These are phyloP conservation scores for Pharnaceum exiguum DNA, from an alignment of 148 eudicot genomes.

Conservation along the genomic window DNA sequence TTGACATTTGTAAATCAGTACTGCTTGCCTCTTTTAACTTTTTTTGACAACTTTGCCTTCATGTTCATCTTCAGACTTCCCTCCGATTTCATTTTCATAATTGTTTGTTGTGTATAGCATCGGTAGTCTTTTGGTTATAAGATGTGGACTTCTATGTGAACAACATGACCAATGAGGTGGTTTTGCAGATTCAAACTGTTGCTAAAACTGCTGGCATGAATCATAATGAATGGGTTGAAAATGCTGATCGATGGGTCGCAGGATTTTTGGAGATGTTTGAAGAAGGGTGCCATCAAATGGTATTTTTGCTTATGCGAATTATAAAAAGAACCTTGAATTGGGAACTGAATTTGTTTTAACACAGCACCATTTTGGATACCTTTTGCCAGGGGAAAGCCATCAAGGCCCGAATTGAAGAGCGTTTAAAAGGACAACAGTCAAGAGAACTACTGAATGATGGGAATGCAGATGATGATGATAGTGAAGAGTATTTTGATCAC, in stretches of 20 bases:
- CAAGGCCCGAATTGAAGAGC: conserved; percentile 34
- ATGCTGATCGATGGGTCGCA: conserved; percentile 67
- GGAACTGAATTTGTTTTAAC: neutral
- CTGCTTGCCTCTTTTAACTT: too few relatives aligned
- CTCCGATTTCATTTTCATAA: too few relatives aligned
- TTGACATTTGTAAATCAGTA: too few relatives aligned
- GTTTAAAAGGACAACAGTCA: conserved; percentile 31
- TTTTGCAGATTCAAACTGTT: conserved; percentile 57
- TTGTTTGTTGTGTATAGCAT: too few relatives aligned
- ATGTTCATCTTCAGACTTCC: too few relatives aligned
- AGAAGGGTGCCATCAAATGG: conserved; percentile 88
- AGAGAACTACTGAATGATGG: conserved; percentile 27
- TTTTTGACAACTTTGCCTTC: too few relatives aligned
- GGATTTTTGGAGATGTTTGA: conserved; percentile 98
- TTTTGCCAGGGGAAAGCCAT: conserved; percentile 35
- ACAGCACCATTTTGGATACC: neutral
- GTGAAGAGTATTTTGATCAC: conserved; percentile 38
- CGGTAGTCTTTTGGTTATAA: too few relatives aligned
- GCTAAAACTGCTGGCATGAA: conserved; percentile 53
- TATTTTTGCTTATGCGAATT: neutral
- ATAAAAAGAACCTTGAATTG: neutral
- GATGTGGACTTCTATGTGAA: neutral
- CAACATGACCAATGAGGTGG: neutral
- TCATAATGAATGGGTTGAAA: conserved; percentile 85
- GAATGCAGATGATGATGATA: conserved; percentile 22